Evolutionary conservation across 2,329 filamentous ascomycete genomes (phyloP).

Genomic region (Rhinocladiella similis): DNA sequence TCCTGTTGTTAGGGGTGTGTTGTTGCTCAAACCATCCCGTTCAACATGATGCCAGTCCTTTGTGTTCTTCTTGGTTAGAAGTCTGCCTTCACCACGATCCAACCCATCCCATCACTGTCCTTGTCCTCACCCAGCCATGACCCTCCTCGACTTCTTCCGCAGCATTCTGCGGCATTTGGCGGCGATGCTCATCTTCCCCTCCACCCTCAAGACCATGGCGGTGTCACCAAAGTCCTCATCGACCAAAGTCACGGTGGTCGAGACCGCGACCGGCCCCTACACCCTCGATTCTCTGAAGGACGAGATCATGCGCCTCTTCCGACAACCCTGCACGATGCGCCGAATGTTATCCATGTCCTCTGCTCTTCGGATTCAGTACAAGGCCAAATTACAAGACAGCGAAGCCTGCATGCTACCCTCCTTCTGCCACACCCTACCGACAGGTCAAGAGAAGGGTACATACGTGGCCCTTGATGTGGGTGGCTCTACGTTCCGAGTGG

Average conservation of each 20-base stretch:
- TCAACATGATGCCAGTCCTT: constrained; percentile 13
- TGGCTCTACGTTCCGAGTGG: constrained; percentile 66
- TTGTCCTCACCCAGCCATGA: constrained; percentile 12
- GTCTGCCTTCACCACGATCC: background rate
- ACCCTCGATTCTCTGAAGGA: constrained; percentile 37
- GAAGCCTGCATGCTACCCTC: constrained; percentile 66
- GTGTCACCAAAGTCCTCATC: constrained; percentile 20
- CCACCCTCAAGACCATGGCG: constrained; percentile 25
- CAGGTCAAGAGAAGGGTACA: constrained; percentile 59
- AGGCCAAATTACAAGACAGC: constrained; percentile 54
- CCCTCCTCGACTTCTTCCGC: constrained; percentile 26
- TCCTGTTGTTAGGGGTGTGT: background rate
- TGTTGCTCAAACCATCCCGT: constrained; percentile 1
- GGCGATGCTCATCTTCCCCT: constrained; percentile 42
- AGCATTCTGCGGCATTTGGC: constrained; percentile 35
- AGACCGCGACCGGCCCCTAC: constrained; percentile 12
- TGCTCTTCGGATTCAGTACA: constrained; percentile 52
- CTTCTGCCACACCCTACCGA: constrained; percentile 62
- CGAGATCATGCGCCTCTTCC: constrained; percentile 37
- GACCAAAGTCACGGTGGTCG: constrained; percentile 20
- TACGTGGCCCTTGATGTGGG: constrained; percentile 65
- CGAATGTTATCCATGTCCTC: constrained; percentile 45
- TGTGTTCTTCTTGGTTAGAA: constrained; percentile 14
- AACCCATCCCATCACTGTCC: background rate
- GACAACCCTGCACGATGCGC: constrained; percentile 33